phyloP scores from a whole-genome alignment of 148 eudicot species.

The Camellia granthamiana region DNA sequence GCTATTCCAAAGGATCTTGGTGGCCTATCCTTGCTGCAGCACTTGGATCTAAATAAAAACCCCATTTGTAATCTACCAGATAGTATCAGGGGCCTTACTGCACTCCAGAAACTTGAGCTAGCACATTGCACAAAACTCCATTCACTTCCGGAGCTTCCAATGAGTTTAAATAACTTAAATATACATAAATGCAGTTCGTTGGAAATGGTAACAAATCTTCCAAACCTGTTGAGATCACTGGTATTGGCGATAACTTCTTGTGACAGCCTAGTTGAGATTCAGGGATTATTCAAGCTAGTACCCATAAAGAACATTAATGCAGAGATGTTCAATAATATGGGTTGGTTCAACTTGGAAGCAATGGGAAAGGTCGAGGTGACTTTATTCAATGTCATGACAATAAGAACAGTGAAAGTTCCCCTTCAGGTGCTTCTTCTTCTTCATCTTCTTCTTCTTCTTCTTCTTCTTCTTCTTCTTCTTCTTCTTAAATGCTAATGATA shows the following conservation, averaged over 20 bases:
- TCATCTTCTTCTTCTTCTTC: too few relatives aligned
- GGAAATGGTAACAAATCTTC: background rate
- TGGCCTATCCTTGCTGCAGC: background rate
- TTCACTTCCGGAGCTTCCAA: background rate
- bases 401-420: too few relatives aligned
- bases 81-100: background rate
- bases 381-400: too few relatives aligned
- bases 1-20: background rate
- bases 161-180: background rate
- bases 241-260: background rate
- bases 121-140: background rate
- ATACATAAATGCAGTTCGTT: background rate
- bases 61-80: background rate
- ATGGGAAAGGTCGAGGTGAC: too few relatives aligned
- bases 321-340: too few relatives aligned
- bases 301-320: background rate
- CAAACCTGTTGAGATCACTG: too few relatives aligned
- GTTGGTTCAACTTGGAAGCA: too few relatives aligned
- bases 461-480: too few relatives aligned
- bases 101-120: background rate
- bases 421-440: too few relatives aligned
- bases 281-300: background rate
- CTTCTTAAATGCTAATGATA: too few relatives aligned
- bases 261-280: background rate
- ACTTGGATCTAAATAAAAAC: background rate